A percentile compares a stretch with the other conserved stretches of the same genome.
Conservation (phyloP, 192 early-diverging fungal genomes). For the Coemansia sp. region DNA sequence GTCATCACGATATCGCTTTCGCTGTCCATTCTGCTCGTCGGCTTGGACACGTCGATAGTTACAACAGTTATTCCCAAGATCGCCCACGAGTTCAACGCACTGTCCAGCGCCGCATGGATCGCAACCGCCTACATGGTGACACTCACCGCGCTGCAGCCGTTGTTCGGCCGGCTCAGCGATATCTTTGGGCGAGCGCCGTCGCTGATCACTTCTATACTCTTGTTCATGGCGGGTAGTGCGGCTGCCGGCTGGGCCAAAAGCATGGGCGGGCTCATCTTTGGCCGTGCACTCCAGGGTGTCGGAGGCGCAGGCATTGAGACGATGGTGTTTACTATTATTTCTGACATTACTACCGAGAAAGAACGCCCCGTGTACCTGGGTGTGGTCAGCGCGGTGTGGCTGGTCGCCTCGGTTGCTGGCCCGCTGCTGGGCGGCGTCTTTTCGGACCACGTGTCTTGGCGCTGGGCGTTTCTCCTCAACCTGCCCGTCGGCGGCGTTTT, state of each 20-base stretch:
- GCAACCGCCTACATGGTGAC: constrained; percentile 72
- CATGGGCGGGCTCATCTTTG: constrained; percentile 63
- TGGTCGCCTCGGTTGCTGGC: constrained; percentile 62
- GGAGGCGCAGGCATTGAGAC: constrained; percentile 68
- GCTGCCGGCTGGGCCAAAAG: constrained; percentile 39
- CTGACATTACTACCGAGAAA: constrained; percentile 72
- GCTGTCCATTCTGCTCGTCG: constrained; percentile 64
- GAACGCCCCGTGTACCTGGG: constrained; percentile 75
- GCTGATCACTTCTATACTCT: constrained; percentile 31
- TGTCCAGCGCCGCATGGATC: constrained; percentile 78
- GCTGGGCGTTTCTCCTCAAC: constrained; percentile 80
- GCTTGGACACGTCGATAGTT: constrained; percentile 83
- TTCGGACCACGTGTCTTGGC: constrained; percentile 64
- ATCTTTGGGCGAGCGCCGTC: constrained; percentile 59
- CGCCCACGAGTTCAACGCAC: constrained; percentile 65
- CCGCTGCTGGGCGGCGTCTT: constrained; percentile 75
- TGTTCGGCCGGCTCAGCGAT: constrained; percentile 82
- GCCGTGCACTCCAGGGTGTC: constrained; percentile 71
- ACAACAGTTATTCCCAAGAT: constrained; percentile 74
- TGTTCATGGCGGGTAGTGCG: constrained; percentile 52
- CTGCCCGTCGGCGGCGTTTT: constrained; percentile 64
- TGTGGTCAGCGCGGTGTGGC: constrained; percentile 60
- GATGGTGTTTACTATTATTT: constrained; percentile 69
- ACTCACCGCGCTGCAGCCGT: constrained; percentile 68
- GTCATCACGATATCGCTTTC: constrained; percentile 37